Percentiles rank a stretch among this genome's conserved stretches.
phyloP scores from a whole-genome alignment of 164 flowering plant species.

The Liquidambar formosana region DNA sequence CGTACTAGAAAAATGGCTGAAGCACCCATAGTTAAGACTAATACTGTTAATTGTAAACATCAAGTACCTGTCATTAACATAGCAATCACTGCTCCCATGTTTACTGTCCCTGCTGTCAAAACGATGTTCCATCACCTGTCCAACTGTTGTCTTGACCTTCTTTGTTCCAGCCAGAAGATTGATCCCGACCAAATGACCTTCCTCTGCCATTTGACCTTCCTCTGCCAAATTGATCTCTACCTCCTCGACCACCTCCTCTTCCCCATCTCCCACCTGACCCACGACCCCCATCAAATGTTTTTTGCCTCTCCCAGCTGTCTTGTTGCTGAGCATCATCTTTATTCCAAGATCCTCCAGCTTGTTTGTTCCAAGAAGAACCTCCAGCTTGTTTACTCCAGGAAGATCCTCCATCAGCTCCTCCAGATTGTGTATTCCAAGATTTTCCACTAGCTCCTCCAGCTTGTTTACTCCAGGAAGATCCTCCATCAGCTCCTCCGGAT shows the following conservation, averaged over 20 bases:
- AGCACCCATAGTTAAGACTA: no score
- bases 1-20: no score
- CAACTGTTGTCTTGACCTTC: constrained; percentile 3
- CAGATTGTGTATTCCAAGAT: constrained; percentile 26
- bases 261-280: constrained; percentile 45
- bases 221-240: constrained; percentile 31
- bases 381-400: constrained; percentile 12
- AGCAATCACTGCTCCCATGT: constrained; percentile 24
- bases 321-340: constrained; percentile 8
- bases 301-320: constrained; percentile 30
- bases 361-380: constrained; percentile 26
- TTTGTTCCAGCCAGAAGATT: constrained; percentile 29
- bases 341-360: constrained; percentile 19
- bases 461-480: constrained; percentile 7
- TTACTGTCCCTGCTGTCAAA: constrained; percentile 35
- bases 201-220: constrained; percentile 35
- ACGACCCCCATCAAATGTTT: constrained; percentile 33
- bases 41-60: no score
- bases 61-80: constrained; percentile 54
- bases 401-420: constrained; percentile 16
- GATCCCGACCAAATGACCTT: constrained; percentile 28
- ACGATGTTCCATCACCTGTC: neutral
- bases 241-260: constrained; percentile 28
- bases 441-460: constrained; percentile 9
- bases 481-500: constrained; percentile 19